These are phyloP conservation scores for Cyberlindnera mrakii DNA, from an alignment of 805 yeast species.

Conservation along the genomic window DNA sequence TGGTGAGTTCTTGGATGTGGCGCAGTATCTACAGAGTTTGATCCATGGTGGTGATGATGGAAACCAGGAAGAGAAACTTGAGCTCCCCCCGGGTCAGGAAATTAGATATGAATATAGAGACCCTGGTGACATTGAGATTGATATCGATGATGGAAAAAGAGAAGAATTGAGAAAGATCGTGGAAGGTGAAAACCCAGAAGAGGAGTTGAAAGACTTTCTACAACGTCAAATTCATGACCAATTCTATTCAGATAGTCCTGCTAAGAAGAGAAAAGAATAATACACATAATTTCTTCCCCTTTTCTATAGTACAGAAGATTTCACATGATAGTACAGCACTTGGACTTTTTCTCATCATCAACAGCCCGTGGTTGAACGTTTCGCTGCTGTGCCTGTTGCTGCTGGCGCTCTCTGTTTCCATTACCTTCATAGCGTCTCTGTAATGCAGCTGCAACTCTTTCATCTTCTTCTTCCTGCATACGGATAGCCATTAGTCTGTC, in stretches of 20 bases:
- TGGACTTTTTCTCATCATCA: conserved; percentile 6
- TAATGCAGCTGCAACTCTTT: conserved; percentile 38
- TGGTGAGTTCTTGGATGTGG: conserved; percentile 76
- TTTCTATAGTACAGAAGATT: not conserved
- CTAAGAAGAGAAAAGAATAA: conserved; percentile 25
- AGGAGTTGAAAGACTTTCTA: conserved; percentile 62
- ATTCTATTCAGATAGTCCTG: conserved; percentile 27
- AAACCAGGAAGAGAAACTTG: conserved; percentile 19
- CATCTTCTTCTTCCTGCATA: conserved; percentile 54
- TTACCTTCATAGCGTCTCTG: conserved; percentile 22
- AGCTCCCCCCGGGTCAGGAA: conserved; percentile 31
- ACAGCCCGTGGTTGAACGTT: not conserved
- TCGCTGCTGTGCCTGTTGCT: conserved; percentile 7
- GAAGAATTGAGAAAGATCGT: conserved; percentile 63
- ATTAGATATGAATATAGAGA: conserved; percentile 53
- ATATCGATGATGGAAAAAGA: conserved; percentile 50
- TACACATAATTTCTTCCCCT: no score
- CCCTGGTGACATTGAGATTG: conserved; percentile 36
- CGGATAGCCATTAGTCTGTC: conserved; percentile 39
- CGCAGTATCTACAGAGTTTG: conserved; percentile 49
- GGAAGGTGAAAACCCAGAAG: conserved; percentile 77
- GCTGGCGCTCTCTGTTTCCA: not conserved
- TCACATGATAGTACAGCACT: conserved; percentile 22
- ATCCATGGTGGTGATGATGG: conserved; percentile 25
- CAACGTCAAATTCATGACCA: conserved; percentile 60